Evolutionary conservation across 2,329 filamentous ascomycete genomes (phyloP), one percentile per base, ranked within the genome.

Genomic region (Bipolaris victoriae): DNA sequence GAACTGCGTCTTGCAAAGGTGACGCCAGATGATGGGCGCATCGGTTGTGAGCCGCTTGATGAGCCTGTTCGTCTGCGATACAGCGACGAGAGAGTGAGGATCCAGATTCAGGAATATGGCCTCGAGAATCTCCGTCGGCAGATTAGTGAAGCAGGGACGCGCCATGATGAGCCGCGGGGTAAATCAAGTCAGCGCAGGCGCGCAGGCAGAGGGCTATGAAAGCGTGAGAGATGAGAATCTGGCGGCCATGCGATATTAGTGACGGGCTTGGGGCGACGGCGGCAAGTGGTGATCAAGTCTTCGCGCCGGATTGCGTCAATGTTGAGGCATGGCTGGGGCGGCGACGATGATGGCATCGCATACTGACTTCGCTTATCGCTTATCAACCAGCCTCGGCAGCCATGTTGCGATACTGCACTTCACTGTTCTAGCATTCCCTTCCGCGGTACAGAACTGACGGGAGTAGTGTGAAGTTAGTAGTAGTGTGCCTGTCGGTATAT

Each of bases 41-140:
- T 88, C 86, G 37, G 87, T 84, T 22, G 88, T 85, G 54, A 96
- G 80, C 46, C 81, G 80, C 66, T 86, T 80, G 66, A 94, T 83
- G 57, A 86, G 86, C 64, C 80, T 85, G 20, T 85, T 91, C 10
- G 89, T 81, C 24, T 80, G 64, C 83, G 88, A 70, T 77, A 86
- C 71, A 78, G 81, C 76, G 41, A 83, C 74, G 31, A 84, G 78
- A 37, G 80, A 80, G 43, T 66, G 66, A 7, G 85, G 82, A 47
- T 82, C 78, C 49, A 86, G 80, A 70, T 87, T 87, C 61, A 83
- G 82, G 64, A 97, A 83, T 64, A 98, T 90, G 51, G 88, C 84
- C 72, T 91, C 87, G 67, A 98, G 83, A 61, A 98, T 85, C 80
- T 99, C 95, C 76, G 94, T 90, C 39, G 93, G 93, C 35, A 95